These are phyloP conservation scores for Calocybe gangraenosa DNA, from an alignment of 768 basidiomycete species.

Conservation along the genomic window DNA sequence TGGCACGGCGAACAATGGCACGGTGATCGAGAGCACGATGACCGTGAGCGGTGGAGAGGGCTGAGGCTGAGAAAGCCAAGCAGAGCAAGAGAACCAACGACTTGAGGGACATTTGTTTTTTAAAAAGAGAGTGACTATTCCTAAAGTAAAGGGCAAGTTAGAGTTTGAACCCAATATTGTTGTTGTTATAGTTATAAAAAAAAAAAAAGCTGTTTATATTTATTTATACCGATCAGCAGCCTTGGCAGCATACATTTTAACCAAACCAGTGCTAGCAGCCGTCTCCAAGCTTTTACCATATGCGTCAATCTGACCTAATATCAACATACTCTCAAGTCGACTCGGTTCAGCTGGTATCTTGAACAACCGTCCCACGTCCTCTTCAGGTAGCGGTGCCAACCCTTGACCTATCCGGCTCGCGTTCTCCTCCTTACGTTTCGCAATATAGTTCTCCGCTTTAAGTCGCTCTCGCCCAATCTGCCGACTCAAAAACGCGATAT, in stretches of 20 bases:
- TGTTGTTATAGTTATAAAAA: no score
- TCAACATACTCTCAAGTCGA: conserved; percentile 79
- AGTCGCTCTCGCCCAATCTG: conserved; percentile 85
- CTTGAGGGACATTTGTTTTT: conserved; percentile 15
- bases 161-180: no score
- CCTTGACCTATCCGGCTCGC: conserved; percentile 74
- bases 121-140: no score
- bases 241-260: conserved; percentile 82
- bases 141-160: no score
- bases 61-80: conserved; percentile 32
- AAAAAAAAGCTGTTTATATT: background rate
- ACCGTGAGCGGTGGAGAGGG: conserved; percentile 38
- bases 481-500: conserved; percentile 81
- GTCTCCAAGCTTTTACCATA: conserved; percentile 75
- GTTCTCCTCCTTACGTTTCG: conserved; percentile 90
- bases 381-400: conserved; percentile 80
- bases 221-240: conserved; percentile 18
- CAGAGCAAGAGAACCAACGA: conserved; percentile 17
- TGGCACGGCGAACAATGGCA: conserved; percentile 26
- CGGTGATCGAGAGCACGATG: conserved; percentile 42
- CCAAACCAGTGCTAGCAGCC: conserved; percentile 57
- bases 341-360: conserved; percentile 88
- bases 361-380: conserved; percentile 80
- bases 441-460: conserved; percentile 73
- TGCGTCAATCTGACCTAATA: conserved; percentile 85